These are phyloP conservation scores for Penicillium odoratum DNA, from an alignment of 495 filamentous ascomycete species.

Conservation along the genomic window DNA sequence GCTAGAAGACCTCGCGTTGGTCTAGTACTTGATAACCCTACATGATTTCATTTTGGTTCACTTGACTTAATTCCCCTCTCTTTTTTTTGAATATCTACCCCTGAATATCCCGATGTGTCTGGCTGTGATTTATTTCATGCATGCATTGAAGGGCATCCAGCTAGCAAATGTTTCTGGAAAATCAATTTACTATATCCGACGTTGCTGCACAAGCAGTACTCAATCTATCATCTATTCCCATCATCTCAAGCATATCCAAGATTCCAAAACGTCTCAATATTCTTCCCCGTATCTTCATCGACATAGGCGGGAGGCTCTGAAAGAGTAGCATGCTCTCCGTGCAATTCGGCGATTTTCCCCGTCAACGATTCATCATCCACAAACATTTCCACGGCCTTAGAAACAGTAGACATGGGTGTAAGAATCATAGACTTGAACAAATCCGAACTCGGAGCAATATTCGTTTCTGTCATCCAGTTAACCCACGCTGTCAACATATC, in stretches of 20 bases:
- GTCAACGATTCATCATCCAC: slow-evolving; percentile 39
- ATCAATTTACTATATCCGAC: too few relatives aligned
- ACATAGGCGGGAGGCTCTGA: slow-evolving; percentile 49
- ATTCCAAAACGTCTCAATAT: slow-evolving; percentile 49
- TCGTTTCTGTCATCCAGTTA: slow-evolving; percentile 40
- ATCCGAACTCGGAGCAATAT: slow-evolving; percentile 42
- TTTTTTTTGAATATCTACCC: not conserved
- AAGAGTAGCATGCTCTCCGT: slow-evolving; percentile 53
- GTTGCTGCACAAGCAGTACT: not conserved
- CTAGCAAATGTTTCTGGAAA: too few relatives aligned
- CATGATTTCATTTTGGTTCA: not conserved
- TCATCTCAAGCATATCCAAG: slow-evolving; percentile 41
- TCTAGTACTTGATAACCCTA: not conserved
- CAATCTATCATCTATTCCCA: not conserved
- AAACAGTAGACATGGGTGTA: slow-evolving; percentile 53
- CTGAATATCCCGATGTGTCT: not conserved
- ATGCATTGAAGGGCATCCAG: not conserved
- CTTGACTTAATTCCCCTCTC: not conserved
- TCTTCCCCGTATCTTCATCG: slow-evolving; percentile 50
- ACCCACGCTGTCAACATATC: not conserved
- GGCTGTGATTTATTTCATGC: not conserved
- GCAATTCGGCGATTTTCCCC: slow-evolving; percentile 53
- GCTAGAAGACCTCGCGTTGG: not conserved
- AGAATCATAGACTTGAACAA: slow-evolving; percentile 53
- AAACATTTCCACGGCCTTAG: slow-evolving; percentile 46